Percentiles rank a stretch among this genome's conserved stretches.
phyloP scores from a whole-genome alignment of 441 rosid species.

The Pelargonium citronellum region DNA sequence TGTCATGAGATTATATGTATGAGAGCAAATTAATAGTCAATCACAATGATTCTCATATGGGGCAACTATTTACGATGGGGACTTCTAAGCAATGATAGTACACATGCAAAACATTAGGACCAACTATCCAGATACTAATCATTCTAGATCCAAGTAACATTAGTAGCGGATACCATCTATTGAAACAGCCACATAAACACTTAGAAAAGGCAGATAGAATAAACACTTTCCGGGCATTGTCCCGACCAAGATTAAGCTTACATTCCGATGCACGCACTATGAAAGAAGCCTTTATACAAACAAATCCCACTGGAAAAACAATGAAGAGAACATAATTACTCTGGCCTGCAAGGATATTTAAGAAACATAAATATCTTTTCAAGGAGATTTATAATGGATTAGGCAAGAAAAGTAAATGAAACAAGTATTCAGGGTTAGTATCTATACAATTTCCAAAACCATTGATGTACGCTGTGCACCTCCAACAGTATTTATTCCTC shows the following conservation, averaged over 20 bases:
- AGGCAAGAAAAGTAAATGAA: constrained; percentile 1
- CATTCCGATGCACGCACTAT: constrained; percentile 33
- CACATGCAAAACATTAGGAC: background rate
- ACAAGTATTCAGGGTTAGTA: constrained; percentile 15
- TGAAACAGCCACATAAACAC: constrained; percentile 1
- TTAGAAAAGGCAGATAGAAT: background rate
- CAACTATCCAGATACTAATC: background rate
- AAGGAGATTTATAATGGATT: background rate
- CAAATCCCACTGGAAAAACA: constrained; percentile 50
- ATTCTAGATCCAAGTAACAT: background rate
- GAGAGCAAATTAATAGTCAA: too few relatives aligned
- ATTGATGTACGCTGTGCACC: too few relatives aligned
- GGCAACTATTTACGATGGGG: background rate
- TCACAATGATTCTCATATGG: background rate
- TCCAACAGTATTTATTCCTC: too few relatives aligned
- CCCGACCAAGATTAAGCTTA: constrained; percentile 29
- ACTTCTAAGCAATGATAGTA: background rate
- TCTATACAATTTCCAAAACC: constrained; percentile 37
- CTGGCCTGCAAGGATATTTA: constrained; percentile 38
- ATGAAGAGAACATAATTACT: constrained; percentile 45
- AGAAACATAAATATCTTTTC: constrained; percentile 9
- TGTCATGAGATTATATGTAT: background rate
- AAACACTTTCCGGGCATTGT: constrained; percentile 10
- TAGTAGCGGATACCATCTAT: background rate
- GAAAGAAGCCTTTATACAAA: constrained; percentile 43